Base-by-base conservation (phyloP, 2,329 filamentous ascomycete genomes). In the Alternaria ethzedia region DNA sequence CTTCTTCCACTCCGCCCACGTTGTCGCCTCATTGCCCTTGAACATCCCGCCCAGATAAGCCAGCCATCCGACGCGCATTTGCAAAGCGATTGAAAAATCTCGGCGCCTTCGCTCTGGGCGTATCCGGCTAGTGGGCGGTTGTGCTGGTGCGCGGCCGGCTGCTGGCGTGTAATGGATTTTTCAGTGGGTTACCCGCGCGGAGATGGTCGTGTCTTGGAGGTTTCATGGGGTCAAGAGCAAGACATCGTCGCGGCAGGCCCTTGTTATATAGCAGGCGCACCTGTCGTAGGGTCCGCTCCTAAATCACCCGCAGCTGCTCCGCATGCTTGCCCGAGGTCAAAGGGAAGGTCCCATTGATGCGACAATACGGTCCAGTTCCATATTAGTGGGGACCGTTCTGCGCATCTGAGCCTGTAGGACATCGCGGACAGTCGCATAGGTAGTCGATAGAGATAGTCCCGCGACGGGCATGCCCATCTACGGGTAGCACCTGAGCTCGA, bases 21-120 rank as follows among this genome's bases (percentile, higher is more conserved):
- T 67, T 67, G 61, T 57, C 49, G 61, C 67, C 61, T 65, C 70
- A 68, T 65, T 62, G 67, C 63, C 47, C 59, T 68, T 57, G 63
- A 64, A 56, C 70, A 71, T 67, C 56, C 65, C 66, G 65, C 72
- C 59, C 69, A 65, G 74, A 75, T 74, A 75, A 74, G 73, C 66
- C 68, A 74, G 73, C 66, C 68, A 67, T 56, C 66, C 63, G 59
- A 61, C 63, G 54, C 59, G 51, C 20, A 52, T 67, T 64, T 62
- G 50, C 69, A 71, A 54, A 64, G 47, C 62, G 46, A 68, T 71
- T 73, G 65, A 63, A 73, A 41, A 76, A 73, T 71, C 70, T 68
- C 67, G 41, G 66, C 61, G 64, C 64, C 57, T 59, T 60, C 46
- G 57, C 64, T 61, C 64, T 54, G 59, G 55, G 57, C 59, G 50